A percentile compares a stretch with the other conserved stretches of the same genome.
Evolutionary conservation across 1,284 basidiomycete genomes (phyloP).

Genomic region (Moesziomyces sp.): DNA sequence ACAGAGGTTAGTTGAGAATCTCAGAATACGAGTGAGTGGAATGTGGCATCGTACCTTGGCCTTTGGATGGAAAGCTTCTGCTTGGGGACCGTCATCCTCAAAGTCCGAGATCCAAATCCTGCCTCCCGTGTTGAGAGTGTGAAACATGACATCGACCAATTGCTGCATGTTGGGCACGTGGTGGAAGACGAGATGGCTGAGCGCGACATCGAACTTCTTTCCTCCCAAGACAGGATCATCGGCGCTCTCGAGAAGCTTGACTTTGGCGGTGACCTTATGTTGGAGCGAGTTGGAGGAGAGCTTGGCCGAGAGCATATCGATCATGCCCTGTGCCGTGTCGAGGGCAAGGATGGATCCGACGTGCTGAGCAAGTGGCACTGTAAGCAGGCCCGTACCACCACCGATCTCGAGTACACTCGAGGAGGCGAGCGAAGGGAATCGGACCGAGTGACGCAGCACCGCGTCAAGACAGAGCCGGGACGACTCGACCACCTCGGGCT

Average conservation of each 20-base stretch:
- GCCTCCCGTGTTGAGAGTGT: slow-evolving; percentile 9
- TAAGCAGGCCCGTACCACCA: slow-evolving; percentile 42
- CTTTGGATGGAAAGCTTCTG: slow-evolving; percentile 43
- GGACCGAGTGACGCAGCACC: slow-evolving; percentile 10
- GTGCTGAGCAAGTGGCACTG: slow-evolving; percentile 26
- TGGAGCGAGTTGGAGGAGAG: background rate
- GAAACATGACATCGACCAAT: slow-evolving; percentile 32
- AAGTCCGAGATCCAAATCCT: slow-evolving; percentile 45
- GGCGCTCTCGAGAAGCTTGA: slow-evolving; percentile 36
- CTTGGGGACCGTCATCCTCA: slow-evolving; percentile 31
- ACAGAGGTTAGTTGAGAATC: background rate
- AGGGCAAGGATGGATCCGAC: slow-evolving; percentile 23
- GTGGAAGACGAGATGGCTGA: slow-evolving; percentile 50
- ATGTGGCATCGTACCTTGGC: slow-evolving; percentile 21
- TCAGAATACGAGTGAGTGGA: background rate
- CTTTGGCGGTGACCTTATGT: slow-evolving; percentile 18
- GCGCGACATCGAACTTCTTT: slow-evolving; percentile 21
- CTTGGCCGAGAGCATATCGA: slow-evolving; percentile 42
- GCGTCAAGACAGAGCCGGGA: slow-evolving; percentile 28
- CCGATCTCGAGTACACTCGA: slow-evolving; percentile 36
- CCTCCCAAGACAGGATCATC: slow-evolving; percentile 29
- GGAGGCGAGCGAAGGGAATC: slow-evolving; percentile 11
- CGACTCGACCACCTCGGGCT: slow-evolving; percentile 40
- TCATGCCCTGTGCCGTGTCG: slow-evolving; percentile 42
- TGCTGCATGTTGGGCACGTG: slow-evolving; percentile 38